phyloP scores from a whole-genome alignment of 441 rosid genomes.

The Euphorbia celastroides region DNA sequence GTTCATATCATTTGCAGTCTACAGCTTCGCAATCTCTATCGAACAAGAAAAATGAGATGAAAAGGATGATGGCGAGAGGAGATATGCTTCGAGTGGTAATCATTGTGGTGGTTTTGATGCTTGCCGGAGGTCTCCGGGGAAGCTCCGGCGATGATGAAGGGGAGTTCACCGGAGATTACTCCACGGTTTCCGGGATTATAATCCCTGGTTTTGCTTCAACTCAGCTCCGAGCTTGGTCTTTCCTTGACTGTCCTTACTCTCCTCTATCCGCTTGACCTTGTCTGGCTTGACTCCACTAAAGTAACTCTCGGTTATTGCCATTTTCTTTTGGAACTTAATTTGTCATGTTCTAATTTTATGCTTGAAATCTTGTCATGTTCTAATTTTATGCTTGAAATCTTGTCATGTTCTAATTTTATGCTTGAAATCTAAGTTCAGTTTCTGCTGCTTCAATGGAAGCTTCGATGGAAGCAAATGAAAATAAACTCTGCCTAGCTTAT shows the following conservation, averaged over 20 bases:
- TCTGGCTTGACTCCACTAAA: constrained; percentile 96
- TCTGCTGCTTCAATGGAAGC: not conserved
- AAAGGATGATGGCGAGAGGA: constrained; percentile 4
- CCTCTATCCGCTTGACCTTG: constrained; percentile 99
- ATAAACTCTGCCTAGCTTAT: not conserved
- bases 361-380: not conserved
- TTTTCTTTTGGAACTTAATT: not conserved
- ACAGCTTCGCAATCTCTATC: not conserved
- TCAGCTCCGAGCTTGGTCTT: constrained; percentile 97
- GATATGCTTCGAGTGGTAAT: not conserved
- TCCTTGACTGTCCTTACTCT: constrained; percentile 92
- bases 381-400: too few relatives aligned
- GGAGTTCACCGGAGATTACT: constrained; percentile 53
- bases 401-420: not conserved
- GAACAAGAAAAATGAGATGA: constrained; percentile 11
- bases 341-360: not conserved
- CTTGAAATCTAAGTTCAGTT: constrained; percentile 5
- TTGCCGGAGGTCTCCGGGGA: constrained; percentile 13
- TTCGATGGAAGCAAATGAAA: too few relatives aligned
- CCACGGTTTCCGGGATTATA: constrained; percentile 86
- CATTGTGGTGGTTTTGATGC: constrained; percentile 18
- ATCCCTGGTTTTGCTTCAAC: constrained; percentile 98
- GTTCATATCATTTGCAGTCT: not conserved
- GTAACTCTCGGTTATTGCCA: constrained; percentile 28
- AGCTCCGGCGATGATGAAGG: constrained; percentile 26